These are phyloP conservation scores for Leishmania gerbilli DNA, from an alignment of 208 protist species.

Conservation along the genomic window DNA sequence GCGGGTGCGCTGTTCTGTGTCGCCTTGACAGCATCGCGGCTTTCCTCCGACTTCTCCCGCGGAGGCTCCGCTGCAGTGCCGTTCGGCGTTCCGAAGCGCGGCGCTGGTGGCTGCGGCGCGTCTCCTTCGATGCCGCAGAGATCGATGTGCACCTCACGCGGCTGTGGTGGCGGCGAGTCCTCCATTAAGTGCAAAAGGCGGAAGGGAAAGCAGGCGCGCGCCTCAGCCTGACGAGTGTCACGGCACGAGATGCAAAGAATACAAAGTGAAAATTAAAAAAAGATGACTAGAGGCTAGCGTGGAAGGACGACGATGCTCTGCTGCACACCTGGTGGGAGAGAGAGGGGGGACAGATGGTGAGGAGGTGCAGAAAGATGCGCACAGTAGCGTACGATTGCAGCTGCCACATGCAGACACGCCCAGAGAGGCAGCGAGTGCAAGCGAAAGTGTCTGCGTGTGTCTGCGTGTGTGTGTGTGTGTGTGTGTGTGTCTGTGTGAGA, in stretches of 20 bases:
- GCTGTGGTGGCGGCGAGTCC: not conserved
- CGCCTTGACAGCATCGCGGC: not conserved
- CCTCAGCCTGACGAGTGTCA: not conserved
- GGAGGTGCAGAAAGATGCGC: not conserved
- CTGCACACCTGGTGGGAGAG: not conserved
- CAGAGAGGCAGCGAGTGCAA: not conserved
- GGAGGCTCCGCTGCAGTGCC: not conserved
- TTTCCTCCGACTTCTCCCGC: not conserved
- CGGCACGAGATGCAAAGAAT: constrained; percentile 3
- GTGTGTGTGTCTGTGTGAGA: not conserved
- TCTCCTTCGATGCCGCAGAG: not conserved
- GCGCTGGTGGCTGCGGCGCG: not conserved
- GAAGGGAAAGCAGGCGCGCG: not conserved
- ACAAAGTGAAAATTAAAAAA: constrained; percentile 15
- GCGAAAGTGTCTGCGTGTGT: not conserved
- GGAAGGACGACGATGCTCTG: not conserved
- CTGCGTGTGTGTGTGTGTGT: not conserved
- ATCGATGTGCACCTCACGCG: not conserved
- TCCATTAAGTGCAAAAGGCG: not conserved
- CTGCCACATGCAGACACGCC: not conserved
- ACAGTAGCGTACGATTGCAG: not conserved
- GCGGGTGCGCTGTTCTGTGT: not conserved
- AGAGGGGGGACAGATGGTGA: not conserved
- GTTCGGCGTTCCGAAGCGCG: not conserved
- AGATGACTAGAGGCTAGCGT: not conserved